Percentiles rank a stretch among this genome's conserved stretches.
Conservation (phyloP, 2,329 filamentous ascomycete species). For the Eutypella sp. region DNA sequence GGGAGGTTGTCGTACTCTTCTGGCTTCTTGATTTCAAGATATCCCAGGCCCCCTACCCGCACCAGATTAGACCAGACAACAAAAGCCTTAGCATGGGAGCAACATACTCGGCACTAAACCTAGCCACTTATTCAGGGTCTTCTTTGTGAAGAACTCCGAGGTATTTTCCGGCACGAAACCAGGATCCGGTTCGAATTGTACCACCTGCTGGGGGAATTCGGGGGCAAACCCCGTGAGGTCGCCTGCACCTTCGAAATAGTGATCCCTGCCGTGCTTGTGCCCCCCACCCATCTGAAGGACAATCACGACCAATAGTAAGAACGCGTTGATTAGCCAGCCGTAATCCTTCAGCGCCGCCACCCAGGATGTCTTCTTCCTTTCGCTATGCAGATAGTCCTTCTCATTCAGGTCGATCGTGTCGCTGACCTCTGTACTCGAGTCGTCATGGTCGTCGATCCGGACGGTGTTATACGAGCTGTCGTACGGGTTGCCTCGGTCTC, state of each 20-base stretch:
- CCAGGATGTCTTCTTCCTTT: conserved; percentile 6
- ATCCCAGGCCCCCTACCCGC: conserved; percentile 36
- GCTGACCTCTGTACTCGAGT: conserved; percentile 20
- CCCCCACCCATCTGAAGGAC: conserved; percentile 29
- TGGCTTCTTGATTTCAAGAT: conserved; percentile 31
- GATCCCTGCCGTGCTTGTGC: conserved; percentile 11
- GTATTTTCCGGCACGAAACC: conserved; percentile 33
- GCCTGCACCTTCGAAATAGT: conserved; percentile 27
- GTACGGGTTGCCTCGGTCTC: conserved; percentile 5
- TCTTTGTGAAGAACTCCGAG: conserved; percentile 33
- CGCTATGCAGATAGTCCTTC: conserved; percentile 22
- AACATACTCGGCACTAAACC: conserved; percentile 33
- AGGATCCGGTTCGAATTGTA: conserved; percentile 31
- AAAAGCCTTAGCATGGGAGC: background rate
- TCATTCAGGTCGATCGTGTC: conserved; percentile 24
- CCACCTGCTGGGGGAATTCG: conserved; percentile 34
- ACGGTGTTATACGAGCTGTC: conserved; percentile 10
- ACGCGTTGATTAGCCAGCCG: conserved; percentile 29
- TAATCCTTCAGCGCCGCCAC: conserved; percentile 16
- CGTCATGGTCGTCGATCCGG: conserved; percentile 19
- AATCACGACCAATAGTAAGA: conserved; percentile 30
- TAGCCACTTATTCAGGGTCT: conserved; percentile 31
- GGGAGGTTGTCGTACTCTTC: conserved; percentile 32
- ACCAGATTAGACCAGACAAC: background rate
- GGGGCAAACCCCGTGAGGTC: conserved; percentile 38